These are phyloP conservation scores for Neofusicoccum laricinum DNA, from an alignment of 2,329 filamentous ascomycete species.

Conservation along the genomic window DNA sequence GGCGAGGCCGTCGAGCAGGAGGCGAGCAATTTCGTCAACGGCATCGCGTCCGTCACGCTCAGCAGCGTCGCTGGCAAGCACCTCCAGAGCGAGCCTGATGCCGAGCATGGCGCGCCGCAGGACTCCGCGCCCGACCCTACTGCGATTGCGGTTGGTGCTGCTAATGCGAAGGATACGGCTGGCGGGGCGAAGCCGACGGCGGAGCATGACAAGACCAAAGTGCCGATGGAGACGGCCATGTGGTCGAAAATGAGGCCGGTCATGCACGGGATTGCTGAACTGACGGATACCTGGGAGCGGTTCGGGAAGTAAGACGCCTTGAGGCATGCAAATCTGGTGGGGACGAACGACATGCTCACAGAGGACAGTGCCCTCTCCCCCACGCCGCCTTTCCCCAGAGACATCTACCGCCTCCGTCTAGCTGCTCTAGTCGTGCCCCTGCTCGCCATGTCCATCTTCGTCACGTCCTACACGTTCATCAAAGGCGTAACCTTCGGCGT, in stretches of 20 bases:
- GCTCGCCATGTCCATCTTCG: conserved; percentile 42
- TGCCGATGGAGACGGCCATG: conserved; percentile 72
- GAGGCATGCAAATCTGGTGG: too few species aligned
- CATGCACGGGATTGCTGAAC: conserved; percentile 63
- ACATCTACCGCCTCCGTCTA: conserved; percentile 44
- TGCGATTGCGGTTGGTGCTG: conserved; percentile 52
- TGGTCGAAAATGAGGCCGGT: conserved; percentile 72
- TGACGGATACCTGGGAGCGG: conserved; percentile 62
- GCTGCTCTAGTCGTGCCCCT: conserved; percentile 46
- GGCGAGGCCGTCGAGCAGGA: conserved; percentile 82
- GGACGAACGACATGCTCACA: conserved; percentile 13
- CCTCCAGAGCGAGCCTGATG: conserved; percentile 62
- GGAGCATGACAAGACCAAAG: conserved; percentile 71
- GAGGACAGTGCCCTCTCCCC: conserved; percentile 42
- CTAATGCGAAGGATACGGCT: conserved; percentile 53
- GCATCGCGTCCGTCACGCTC: conserved; percentile 68
- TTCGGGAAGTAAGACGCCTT: conserved; percentile 53
- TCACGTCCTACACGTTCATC: conserved; percentile 50
- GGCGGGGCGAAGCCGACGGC: conserved; percentile 49
- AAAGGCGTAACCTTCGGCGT: conserved; percentile 65
- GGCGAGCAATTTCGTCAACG: conserved; percentile 75
- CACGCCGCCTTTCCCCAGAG: conserved; percentile 46
- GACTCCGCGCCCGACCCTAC: conserved; percentile 60
- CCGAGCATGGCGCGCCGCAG: conserved; percentile 43
- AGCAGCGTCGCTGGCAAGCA: conserved; percentile 76